Evolutionary conservation across 1,284 basidiomycete genomes (phyloP).

Genomic region (Leucoagaricus sp.): DNA sequence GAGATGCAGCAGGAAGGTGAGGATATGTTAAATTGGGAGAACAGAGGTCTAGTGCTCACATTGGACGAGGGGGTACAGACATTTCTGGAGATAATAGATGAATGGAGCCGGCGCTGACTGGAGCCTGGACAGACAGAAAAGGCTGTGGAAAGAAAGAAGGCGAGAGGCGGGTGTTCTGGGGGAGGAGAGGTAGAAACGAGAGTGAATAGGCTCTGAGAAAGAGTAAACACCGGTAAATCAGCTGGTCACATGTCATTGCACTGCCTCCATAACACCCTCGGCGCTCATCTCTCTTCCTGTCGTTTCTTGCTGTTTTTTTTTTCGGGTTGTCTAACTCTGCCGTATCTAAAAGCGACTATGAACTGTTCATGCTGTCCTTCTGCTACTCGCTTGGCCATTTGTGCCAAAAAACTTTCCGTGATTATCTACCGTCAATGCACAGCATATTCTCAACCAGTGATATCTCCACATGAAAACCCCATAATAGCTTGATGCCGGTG

Average conservation of each 20-base stretch:
- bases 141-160: not conserved
- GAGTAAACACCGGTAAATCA: not conserved
- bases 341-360: too few relatives aligned
- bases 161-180: not conserved
- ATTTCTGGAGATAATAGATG: constrained; percentile 18
- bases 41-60: constrained; percentile 28
- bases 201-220: not conserved
- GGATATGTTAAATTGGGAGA: constrained; percentile 15
- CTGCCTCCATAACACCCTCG: too few relatives aligned
- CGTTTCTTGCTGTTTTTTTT: too few relatives aligned
- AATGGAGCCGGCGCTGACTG: too few relatives aligned
- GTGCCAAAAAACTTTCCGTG: not conserved
- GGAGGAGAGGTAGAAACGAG: not conserved
- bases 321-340: too few relatives aligned
- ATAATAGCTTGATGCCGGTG: not conserved
- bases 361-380: not conserved
- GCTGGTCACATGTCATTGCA: constrained; percentile 13
- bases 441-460: not conserved
- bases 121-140: not conserved
- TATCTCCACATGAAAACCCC: not conserved
- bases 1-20: constrained; percentile 20
- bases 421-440: not conserved
- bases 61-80: constrained; percentile 37
- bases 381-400: not conserved
- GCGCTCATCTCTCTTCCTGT: too few relatives aligned